Evolutionary conservation across 306 rosid genomes (phyloP).

Genomic region (Ochetophila trinervis): DNA sequence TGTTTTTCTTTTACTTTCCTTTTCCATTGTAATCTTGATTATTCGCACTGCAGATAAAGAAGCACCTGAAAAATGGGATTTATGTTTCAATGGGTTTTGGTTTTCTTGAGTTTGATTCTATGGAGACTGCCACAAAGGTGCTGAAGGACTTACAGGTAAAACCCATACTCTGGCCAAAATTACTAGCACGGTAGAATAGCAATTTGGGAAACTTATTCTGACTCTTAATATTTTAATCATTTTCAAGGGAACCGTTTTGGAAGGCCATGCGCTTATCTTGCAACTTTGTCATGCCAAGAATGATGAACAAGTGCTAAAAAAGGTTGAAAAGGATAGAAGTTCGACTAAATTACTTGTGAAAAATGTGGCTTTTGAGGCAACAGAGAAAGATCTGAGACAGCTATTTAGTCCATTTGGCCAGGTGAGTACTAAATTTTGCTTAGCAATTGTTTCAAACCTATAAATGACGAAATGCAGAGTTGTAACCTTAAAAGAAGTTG

Average conservation of each 20-base stretch:
- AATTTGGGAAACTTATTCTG: conserved; percentile 28
- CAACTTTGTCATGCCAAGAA: conserved; percentile 76
- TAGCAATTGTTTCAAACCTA: not conserved
- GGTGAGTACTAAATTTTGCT: conserved; percentile 47
- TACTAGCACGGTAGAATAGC: conserved; percentile 1
- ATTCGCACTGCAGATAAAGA: conserved; percentile 54
- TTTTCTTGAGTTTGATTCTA: conserved; percentile 72
- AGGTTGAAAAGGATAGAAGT: conserved; percentile 61
- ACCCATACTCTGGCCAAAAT: conserved; percentile 13
- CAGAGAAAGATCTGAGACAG: conserved; percentile 77
- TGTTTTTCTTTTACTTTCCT: conserved; percentile 6
- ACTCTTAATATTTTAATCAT: conserved; percentile 15
- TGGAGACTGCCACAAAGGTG: conserved; percentile 66
- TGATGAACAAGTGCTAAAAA: conserved; percentile 45
- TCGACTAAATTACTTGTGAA: conserved; percentile 76
- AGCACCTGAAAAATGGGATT: conserved; percentile 83
- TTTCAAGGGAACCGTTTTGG: conserved; percentile 78
- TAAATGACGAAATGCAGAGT: not conserved
- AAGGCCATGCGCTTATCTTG: conserved; percentile 72
- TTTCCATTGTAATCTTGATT: conserved; percentile 17
- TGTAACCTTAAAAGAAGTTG: not conserved
- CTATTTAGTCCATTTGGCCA: conserved; percentile 91
- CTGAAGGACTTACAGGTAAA: conserved; percentile 71
- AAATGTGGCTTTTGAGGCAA: conserved; percentile 92
- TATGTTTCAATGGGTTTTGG: conserved; percentile 91